Percentiles rank a stretch among this genome's conserved stretches.
These are phyloP conservation scores for Artemisia argyi DNA, from an alignment of 129 eudicot genomes.

Conservation along the genomic window DNA sequence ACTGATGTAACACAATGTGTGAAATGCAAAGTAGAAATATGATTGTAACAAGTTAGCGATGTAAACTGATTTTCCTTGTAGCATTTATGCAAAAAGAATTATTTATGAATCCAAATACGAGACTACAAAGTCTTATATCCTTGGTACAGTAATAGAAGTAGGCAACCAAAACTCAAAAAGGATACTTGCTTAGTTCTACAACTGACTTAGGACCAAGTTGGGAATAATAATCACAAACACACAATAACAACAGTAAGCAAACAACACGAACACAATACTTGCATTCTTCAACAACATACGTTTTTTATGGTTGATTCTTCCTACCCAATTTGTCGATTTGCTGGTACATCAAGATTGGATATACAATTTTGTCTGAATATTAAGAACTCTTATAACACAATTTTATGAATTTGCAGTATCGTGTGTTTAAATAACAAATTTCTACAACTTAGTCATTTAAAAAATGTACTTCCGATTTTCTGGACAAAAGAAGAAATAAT, in stretches of 20 bases:
- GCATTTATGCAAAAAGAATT: no score
- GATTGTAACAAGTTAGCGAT: conserved; percentile 6
- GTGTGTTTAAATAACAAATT: no score
- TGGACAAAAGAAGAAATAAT: no score
- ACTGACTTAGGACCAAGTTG: neutral
- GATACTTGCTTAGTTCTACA: neutral
- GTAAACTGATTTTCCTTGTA: neutral
- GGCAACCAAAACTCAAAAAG: conserved; percentile 6
- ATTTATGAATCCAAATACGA: neutral
- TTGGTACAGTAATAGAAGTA: neutral
- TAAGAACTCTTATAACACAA: no score
- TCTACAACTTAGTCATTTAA: no score
- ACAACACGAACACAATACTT: no score
- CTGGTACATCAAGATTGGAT: neutral
- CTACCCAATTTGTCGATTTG: neutral
- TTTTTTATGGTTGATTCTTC: neutral
- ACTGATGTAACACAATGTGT: neutral
- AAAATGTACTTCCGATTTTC: no score
- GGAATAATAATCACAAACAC: no score
- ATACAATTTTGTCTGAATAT: no score
- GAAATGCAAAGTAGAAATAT: neutral
- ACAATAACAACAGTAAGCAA: no score
- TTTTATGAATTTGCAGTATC: no score
- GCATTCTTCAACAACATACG: no score
- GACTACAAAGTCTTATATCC: neutral